Base-by-base conservation (phyloP, 2,329 filamentous ascomycete genomes). In the Volutella citrinella region DNA sequence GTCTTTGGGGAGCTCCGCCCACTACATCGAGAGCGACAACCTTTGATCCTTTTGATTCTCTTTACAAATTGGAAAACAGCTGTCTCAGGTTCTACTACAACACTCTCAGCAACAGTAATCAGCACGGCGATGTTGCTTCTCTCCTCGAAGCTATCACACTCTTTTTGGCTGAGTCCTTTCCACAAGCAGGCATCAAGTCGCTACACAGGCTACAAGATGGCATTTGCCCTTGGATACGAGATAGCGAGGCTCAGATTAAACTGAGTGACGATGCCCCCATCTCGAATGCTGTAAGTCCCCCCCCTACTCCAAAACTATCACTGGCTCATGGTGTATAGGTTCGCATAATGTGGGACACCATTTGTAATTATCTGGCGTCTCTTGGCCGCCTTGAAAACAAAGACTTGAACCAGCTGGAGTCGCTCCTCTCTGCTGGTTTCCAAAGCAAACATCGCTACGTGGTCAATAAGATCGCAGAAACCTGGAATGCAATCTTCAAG, bases 401-500 rank as follows among this genome's bases (percentile, higher is more conserved):
- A 13, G 66, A 78, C 6, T 66, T 82, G 10, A 64, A 63, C 8
- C 56, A 66, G 2, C 58, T 88, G 4, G 76, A 82, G 45, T 56
- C 61, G 4, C 53, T 82, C 5, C 54, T 82, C 12, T 72, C 68
- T 25, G 69, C 73, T 10, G 75, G 70, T 2, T 82, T 74, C 59
- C 72, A 59, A 44, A 82, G 66, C 64, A 82, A 65, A 57, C 84
- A 72, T 52, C 63, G 53, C 36, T 64, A 57, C 40, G 74, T 66
- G 48, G 85, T 65, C 42, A 79, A 60, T 57, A 68, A 54, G 52
- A 63, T 70, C 13, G 60, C 67, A 22, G 62, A 64, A 16, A 49
- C 69, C 42, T 96, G 88, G 88, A 90, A 89, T 46, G 56, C 61
- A 1, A 74, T 81, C 0, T 88, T 87, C 51, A 80, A 80, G 14